These are phyloP conservation scores for Verticillium isaacii DNA, from an alignment of 2,329 filamentous ascomycete genomes.

Conservation along the genomic window DNA sequence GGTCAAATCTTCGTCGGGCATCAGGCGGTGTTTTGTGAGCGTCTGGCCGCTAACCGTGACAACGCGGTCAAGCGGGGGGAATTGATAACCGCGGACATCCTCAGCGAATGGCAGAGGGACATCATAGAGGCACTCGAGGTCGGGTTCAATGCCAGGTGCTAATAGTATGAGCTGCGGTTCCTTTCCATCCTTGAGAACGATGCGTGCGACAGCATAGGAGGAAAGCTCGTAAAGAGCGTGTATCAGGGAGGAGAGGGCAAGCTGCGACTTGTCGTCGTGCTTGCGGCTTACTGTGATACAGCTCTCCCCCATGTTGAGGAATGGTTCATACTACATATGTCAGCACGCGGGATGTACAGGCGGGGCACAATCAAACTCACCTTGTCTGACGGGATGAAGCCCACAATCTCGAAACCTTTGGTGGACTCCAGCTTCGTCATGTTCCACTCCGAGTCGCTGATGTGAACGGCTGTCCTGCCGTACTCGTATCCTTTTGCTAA, in stretches of 20 bases:
- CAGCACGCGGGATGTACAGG: background rate
- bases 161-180: slow-evolving; percentile 74
- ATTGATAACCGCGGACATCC: slow-evolving; percentile 84
- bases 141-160: slow-evolving; percentile 71
- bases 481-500: slow-evolving; percentile 94
- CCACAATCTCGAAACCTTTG: slow-evolving; percentile 74
- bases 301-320: slow-evolving; percentile 77
- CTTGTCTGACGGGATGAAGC: slow-evolving; percentile 72
- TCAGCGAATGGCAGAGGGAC: slow-evolving; percentile 89
- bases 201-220: slow-evolving; percentile 78
- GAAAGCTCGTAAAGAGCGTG: slow-evolving; percentile 82
- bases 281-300: slow-evolving; percentile 74
- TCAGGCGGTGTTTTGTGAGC: slow-evolving; percentile 74
- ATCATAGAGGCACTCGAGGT: slow-evolving; percentile 83
- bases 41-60: slow-evolving; percentile 80
- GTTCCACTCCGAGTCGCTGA: slow-evolving; percentile 79
- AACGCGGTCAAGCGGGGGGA: slow-evolving; percentile 83
- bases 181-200: slow-evolving; percentile 80
- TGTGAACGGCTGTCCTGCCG: slow-evolving; percentile 84
- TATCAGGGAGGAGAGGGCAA: slow-evolving; percentile 85
- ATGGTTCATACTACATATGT: slow-evolving; percentile 66
- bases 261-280: slow-evolving; percentile 72
- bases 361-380: slow-evolving; percentile 34
- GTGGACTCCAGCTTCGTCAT: slow-evolving; percentile 81
- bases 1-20: slow-evolving; percentile 70